Evolutionary conservation across 106 monocot species (phyloP), one percentile per base, ranked within the genome.

Genomic region (Chionographis japonica): DNA sequence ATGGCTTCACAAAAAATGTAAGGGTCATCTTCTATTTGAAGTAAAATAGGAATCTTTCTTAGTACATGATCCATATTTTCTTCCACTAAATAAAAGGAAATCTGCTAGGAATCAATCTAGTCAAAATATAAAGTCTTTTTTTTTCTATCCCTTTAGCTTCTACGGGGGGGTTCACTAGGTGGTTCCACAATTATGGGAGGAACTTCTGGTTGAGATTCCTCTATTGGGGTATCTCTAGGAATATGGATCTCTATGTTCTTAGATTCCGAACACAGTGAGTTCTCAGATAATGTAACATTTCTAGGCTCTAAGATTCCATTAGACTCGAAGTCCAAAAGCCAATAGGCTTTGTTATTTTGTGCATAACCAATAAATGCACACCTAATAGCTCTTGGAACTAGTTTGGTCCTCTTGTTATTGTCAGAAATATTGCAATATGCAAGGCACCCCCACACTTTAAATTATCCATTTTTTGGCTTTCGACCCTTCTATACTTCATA

Each of bases 401-500:
- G 14, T 27, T 58, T 58, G 20, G 20, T 58, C 20, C 27, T 17
- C 14, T 27, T 46, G 5, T 35, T 15, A 55, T 0, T 4, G 20
- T 58, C 20, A 18, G 4, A 3, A 7, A 19, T 11, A 4, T 27
- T 58, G 58, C 58, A 58, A 58, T 58, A 58, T 18, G 58, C 58
- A 4, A 58, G 58, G 19, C 58, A 27, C 20, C 58, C 20, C 20
- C 58, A 58, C 20, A 58, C 17, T 35, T 2, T 58, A 58, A 58
- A 58, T 19, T 58, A 58, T 4, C 20, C 20, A 4, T 54, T 53
- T 35, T 71, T 71, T 27, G 60, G 46, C 13, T 60, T 71, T 51
- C 46, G 27, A 15, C 13, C 37, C 27, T 52, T 62, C 37, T 52
- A 72, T 20, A 72, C 6, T 62, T 72, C 62, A 54, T 62, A 62